A percentile compares a stretch with the other conserved stretches of the same genome.
phyloP scores from a whole-genome alignment of 176 grass and related monocot genomes.

The Oryza officinalis region DNA sequence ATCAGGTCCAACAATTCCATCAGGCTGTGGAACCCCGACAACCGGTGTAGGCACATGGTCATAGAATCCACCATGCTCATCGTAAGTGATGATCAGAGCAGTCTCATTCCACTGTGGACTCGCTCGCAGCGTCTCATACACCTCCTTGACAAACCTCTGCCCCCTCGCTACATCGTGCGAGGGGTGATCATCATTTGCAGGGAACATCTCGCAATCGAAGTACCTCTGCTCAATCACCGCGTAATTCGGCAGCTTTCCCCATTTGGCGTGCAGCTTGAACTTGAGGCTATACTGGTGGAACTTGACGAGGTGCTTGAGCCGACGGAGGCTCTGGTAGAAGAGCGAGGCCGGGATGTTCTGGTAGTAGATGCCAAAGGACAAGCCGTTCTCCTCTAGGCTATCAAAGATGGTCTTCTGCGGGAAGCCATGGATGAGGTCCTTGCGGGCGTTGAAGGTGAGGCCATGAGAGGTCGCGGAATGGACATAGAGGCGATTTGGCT shows the following conservation, averaged over 20 bases:
- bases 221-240: slow-evolving; percentile 87
- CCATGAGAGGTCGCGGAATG: slow-evolving; percentile 91
- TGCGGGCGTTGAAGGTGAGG: slow-evolving; percentile 86
- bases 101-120: slow-evolving; percentile 96
- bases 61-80: slow-evolving; percentile 96
- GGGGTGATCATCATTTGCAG: slow-evolving; percentile 84
- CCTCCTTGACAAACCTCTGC: slow-evolving; percentile 83
- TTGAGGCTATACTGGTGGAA: slow-evolving; percentile 85
- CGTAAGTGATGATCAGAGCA: slow-evolving; percentile 76
- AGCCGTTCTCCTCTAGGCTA: slow-evolving; percentile 69
- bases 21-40: slow-evolving; percentile 66
- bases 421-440: slow-evolving; percentile 89
- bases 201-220: slow-evolving; percentile 76
- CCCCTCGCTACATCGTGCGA: slow-evolving; percentile 83
- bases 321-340: slow-evolving; percentile 83
- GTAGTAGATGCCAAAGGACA: slow-evolving; percentile 88
- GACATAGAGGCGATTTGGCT: slow-evolving; percentile 91
- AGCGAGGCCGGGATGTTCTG: slow-evolving; percentile 89
- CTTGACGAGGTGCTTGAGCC: slow-evolving; percentile 74
- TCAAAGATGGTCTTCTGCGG: slow-evolving; percentile 98
- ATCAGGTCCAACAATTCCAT: slow-evolving; percentile 89
- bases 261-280: slow-evolving; percentile 80
- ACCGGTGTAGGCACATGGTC: slow-evolving; percentile 94
- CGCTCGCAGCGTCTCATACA: slow-evolving; percentile 81
- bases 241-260: slow-evolving; percentile 78